Percentiles rank a stretch among this genome's conserved stretches.
Conservation (phyloP, 192 early-diverging fungal species). For the Entomortierella beljakovae region DNA sequence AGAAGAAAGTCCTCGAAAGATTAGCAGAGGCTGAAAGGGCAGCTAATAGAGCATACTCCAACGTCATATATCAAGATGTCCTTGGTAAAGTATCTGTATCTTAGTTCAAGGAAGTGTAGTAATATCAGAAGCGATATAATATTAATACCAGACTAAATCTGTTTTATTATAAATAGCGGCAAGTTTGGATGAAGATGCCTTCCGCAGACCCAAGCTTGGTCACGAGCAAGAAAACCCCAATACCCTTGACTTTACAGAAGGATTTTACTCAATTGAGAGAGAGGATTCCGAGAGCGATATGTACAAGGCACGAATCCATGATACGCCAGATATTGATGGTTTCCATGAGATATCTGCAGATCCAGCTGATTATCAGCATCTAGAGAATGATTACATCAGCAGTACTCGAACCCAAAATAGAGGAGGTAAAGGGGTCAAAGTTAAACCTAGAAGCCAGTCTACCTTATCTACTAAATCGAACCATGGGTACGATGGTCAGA, state of each 20-base stretch:
- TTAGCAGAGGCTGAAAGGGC: conserved; percentile 35
- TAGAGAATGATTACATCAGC: not conserved
- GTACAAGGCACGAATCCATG: conserved; percentile 32
- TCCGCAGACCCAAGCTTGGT: conserved; percentile 35
- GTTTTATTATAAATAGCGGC: conserved; percentile 36
- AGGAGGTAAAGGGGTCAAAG: conserved; percentile 9
- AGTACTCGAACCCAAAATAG: not conserved
- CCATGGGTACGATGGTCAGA: not conserved
- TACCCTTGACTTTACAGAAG: conserved; percentile 61
- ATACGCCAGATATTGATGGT: conserved; percentile 36
- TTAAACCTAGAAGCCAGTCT: conserved; percentile 3
- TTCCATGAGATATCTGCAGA: conserved; percentile 51
- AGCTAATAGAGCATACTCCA: conserved; percentile 40
- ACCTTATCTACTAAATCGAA: not conserved
- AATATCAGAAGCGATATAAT: not conserved
- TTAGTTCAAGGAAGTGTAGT: not conserved
- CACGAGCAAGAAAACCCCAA: conserved; percentile 17
- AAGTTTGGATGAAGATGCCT: conserved; percentile 67
- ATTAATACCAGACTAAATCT: not conserved
- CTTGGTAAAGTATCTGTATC: conserved; percentile 20
- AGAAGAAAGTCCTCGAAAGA: conserved; percentile 35
- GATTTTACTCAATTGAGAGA: conserved; percentile 54
- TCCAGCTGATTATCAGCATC: conserved; percentile 2
- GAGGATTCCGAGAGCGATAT: conserved; percentile 36
- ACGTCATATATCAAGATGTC: conserved; percentile 47